Conservation (phyloP, 2,329 filamentous ascomycete species). For the Calonectria crousiana region DNA sequence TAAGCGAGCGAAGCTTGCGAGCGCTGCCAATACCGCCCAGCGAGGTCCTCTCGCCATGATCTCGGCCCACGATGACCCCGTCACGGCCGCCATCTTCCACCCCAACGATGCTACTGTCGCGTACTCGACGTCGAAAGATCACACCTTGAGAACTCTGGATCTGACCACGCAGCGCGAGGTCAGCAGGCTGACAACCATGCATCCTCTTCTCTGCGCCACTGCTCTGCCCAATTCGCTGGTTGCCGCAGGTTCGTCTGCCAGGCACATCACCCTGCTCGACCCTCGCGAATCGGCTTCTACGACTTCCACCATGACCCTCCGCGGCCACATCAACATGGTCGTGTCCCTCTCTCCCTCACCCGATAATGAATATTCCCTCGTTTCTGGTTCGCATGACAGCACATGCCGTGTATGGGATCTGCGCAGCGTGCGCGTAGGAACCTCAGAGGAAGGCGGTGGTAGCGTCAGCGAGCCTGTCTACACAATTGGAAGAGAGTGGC, state of each 20-base stretch:
- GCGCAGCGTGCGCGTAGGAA: constrained; percentile 72
- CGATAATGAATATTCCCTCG: constrained; percentile 83
- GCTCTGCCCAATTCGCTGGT: constrained; percentile 76
- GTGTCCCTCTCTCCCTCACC: constrained; percentile 63
- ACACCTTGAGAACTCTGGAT: constrained; percentile 91
- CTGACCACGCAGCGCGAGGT: constrained; percentile 84
- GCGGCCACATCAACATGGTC: constrained; percentile 86
- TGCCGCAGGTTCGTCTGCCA: constrained; percentile 83
- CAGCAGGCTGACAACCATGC: constrained; percentile 84
- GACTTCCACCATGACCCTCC: constrained; percentile 89
- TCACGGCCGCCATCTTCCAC: constrained; percentile 87
- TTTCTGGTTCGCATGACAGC: constrained; percentile 91
- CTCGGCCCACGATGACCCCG: constrained; percentile 77
- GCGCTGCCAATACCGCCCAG: constrained; percentile 66
- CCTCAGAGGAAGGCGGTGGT: constrained; percentile 70
- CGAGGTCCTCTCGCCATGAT: constrained; percentile 84
- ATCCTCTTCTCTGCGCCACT: constrained; percentile 83
- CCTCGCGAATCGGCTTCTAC: constrained; percentile 82
- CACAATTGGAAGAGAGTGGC: constrained; percentile 80
- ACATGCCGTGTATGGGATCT: constrained; percentile 96
- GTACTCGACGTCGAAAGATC: constrained; percentile 92
- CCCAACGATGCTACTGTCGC: constrained; percentile 86
- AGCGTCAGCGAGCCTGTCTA: constrained; percentile 80
- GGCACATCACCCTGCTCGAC: constrained; percentile 94
- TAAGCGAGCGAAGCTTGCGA: constrained; percentile 80